These are phyloP conservation scores for Paraphaeosphaeria minitans DNA, from an alignment of 2,329 filamentous ascomycete genomes.

Conservation along the genomic window DNA sequence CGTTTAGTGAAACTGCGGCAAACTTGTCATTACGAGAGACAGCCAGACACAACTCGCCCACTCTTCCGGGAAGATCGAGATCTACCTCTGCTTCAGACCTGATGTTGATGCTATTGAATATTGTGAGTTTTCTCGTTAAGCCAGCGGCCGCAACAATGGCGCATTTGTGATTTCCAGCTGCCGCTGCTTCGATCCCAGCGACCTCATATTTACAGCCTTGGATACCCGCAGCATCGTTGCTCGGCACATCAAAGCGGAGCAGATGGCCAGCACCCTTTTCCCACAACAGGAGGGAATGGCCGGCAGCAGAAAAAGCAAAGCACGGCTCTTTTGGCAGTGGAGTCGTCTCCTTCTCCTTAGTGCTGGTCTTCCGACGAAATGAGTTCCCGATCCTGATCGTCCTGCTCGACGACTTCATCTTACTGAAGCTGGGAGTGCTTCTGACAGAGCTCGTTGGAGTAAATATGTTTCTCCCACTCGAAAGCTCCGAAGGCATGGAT, in stretches of 20 bases:
- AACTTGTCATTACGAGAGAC: slow-evolving; percentile 31
- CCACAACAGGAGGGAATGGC: slow-evolving; percentile 30
- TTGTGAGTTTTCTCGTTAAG: slow-evolving; percentile 24
- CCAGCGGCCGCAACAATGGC: slow-evolving; percentile 35
- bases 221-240: slow-evolving; percentile 29
- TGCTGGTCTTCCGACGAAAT: slow-evolving; percentile 23
- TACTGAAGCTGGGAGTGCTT: slow-evolving; percentile 22
- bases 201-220: slow-evolving; percentile 41
- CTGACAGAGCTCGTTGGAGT: slow-evolving; percentile 23
- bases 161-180: slow-evolving; percentile 41
- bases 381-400: slow-evolving; percentile 29
- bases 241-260: slow-evolving; percentile 36
- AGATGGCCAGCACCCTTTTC: slow-evolving; percentile 24
- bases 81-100: slow-evolving; percentile 23
- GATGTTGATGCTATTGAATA: slow-evolving; percentile 34
- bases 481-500: slow-evolving; percentile 20
- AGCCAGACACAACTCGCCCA: slow-evolving; percentile 22
- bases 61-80: slow-evolving; percentile 19
- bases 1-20: slow-evolving; percentile 26
- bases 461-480: slow-evolving; percentile 15
- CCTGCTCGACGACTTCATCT: slow-evolving; percentile 26
- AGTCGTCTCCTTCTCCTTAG: slow-evolving; percentile 20
- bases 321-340: slow-evolving; percentile 37
- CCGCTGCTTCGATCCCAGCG: slow-evolving; percentile 37
- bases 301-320: slow-evolving; percentile 39